These are phyloP conservation scores for Odonthalia washingtoniensis DNA, from an alignment of 31 red algal species.

Conservation along the genomic window DNA sequence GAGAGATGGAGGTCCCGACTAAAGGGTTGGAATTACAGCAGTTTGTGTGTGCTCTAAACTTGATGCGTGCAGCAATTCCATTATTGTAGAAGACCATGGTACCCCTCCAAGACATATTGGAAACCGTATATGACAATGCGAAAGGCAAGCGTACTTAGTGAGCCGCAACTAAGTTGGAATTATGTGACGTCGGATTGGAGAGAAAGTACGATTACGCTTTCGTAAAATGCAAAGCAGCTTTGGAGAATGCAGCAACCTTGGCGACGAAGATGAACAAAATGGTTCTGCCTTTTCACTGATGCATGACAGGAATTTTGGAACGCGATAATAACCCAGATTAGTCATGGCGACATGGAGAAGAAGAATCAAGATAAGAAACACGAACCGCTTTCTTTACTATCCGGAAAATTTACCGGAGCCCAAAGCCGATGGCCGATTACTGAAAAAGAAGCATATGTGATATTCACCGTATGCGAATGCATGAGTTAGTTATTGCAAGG, in stretches of 20 bases:
- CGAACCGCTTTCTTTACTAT: neutral
- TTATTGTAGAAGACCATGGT: neutral
- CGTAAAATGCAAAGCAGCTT: neutral
- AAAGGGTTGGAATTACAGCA: no score
- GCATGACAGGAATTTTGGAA: neutral
- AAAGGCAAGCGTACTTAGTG: neutral
- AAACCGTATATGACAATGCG: slow-evolving; percentile 4
- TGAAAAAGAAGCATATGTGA: neutral
- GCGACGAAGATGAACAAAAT: neutral
- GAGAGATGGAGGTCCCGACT: no score
- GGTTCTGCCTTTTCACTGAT: neutral
- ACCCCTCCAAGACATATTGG: neutral
- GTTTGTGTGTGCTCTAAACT: no score
- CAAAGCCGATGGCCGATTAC: neutral
- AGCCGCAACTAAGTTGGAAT: neutral
- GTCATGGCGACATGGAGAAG: neutral
- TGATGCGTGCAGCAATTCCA: no score
- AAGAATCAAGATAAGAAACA: neutral
- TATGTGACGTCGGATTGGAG: neutral
- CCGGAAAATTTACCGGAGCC: neutral
- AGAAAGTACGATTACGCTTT: neutral
- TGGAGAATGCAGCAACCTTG: neutral
- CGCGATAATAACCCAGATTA: neutral
- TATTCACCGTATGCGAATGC: no score
- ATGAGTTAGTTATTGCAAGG: no score